Percentiles rank a stretch among this genome's conserved stretches.
These are phyloP conservation scores for Gymnopilus dilepis DNA, from an alignment of 768 basidiomycete genomes.

Conservation along the genomic window DNA sequence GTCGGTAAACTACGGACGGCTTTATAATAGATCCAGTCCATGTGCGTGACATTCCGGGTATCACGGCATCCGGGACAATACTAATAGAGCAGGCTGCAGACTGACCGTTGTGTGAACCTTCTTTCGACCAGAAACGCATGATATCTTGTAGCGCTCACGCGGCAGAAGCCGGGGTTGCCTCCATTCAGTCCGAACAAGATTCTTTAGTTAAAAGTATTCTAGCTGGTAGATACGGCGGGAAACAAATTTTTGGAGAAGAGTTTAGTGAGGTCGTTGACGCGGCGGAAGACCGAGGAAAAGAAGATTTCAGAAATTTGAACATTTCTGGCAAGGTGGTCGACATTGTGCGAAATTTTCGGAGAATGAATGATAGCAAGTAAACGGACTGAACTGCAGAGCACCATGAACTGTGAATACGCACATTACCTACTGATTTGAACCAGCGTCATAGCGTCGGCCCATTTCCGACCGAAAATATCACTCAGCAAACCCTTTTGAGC, in stretches of 20 bases:
- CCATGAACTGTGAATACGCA: no score
- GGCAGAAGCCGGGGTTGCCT: background rate
- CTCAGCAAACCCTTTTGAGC: constrained; percentile 18
- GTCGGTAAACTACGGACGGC: constrained; percentile 15
- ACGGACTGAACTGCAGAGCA: no score
- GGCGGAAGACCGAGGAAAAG: background rate
- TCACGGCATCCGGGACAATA: constrained; percentile 19
- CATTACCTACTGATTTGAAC: no score
- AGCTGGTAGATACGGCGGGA: background rate
- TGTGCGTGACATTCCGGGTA: constrained; percentile 15
- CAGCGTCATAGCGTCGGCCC: constrained; percentile 21
- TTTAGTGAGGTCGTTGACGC: background rate
- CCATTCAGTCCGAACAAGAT: background rate
- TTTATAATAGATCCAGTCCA: constrained; percentile 5
- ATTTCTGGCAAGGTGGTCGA: constrained; percentile 2
- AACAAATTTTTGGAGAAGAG: background rate
- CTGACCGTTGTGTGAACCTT: background rate
- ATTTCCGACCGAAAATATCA: constrained; percentile 5
- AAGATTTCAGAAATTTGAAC: background rate
- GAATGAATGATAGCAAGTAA: constrained; percentile 14
- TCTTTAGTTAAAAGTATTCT: background rate
- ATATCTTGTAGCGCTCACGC: constrained; percentile 1
- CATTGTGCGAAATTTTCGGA: constrained; percentile 21
- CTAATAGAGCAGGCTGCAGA: background rate
- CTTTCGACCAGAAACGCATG: background rate